Base-by-base conservation (phyloP, 2,329 filamentous ascomycete species). In the Trichoderma semiorbis region DNA sequence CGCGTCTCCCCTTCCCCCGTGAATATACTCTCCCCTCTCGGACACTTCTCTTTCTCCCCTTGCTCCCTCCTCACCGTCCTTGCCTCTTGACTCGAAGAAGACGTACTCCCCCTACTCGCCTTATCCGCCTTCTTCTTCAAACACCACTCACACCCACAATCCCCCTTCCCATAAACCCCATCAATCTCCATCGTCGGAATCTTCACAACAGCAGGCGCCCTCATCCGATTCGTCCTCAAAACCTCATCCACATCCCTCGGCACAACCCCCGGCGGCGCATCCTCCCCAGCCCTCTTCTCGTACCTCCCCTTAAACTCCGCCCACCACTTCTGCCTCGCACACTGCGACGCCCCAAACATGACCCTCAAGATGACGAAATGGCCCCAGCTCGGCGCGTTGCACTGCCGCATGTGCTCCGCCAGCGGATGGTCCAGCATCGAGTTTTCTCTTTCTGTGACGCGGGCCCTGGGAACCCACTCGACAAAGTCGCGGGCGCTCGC, bases 311-410 rank as follows among this genome's bases (percentile, higher is more conserved):
- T 71, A 11, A 71, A 71, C 2, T 14, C 14, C 16, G 26, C 26
- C 69, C 69, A 71, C 69, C 69, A 71, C 1, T 5, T 12, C 53
- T 71, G 69, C 12, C 50, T 71, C 11, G 69, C 63, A 21, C 69
- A 71, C 30, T 39, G 47, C 7, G 61, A 71, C 16, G 69, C 32
- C 18, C 69, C 69, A 66, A 71, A 71, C 62, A 71, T 71, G 28
- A 39, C 53, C 21, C 69, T 47, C 28, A 71, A 28, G 7, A 71
- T 43, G 50, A 71, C 61, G 24, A 71, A 71, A 21, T 71, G 62
- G 16, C 69, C 69, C 69, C 62, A 71, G 28, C 16, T 66, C n/a
- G 36, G 62, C 39, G 18, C 60, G 12, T 28, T 60, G 12, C 21
- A 26, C 39, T 28, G 50, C 36, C 36, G 50, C 36, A 71, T 53